Evolutionary conservation across 2,329 filamentous ascomycete species (phyloP), one percentile per base, ranked within the genome.

Genomic region (Pseudogymnoascus verrucosus): DNA sequence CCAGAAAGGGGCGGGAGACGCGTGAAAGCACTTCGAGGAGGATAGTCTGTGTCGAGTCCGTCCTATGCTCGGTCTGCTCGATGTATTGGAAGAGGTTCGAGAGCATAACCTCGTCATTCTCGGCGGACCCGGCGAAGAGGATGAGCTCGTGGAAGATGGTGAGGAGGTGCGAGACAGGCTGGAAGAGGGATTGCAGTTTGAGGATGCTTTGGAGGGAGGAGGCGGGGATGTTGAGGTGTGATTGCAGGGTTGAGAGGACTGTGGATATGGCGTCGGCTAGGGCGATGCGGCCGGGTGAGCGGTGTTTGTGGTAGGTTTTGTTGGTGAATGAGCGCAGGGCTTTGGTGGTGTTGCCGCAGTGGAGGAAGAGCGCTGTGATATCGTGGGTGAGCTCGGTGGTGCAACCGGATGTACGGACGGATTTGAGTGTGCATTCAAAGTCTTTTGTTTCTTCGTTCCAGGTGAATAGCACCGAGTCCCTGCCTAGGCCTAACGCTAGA

Each of bases 391-490:
- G 80, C 68, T 84, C 84, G 4, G 85, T 84, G 37, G 69, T 71
- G 47, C 69, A 71, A 4, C 73, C 73, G 0, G 83, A 81, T 44
- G 86, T 78, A 59, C 83, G 78, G 65, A 84, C 77, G 5, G 76
- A 73, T 0, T 77, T 69, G 0, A 82, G 68, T 1, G 75, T 74
- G 8, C 81, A 78, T 14, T 76, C 73, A 68, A 93, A 91, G 0
- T 76, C 76, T 23, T 74, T 75, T 28, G 78, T 78, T 2, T 78
- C 76, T 1, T 78, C 72, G 61, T 87, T 78, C 79, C 84, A 91
- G 0, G 75, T 71, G 72, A 91, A 95, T 36, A 95, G 81, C 1
- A 89, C 79, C 0, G 90, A 93, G 40, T 86, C 87, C 59, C 89
- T 81, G 0, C 90, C 90, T 5, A 92, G 80, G 0, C 85, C 84